A percentile compares a stretch with the other conserved stretches of the same genome.
Conservation (phyloP, 805 yeast genomes). For the Kregervanrija pseudodelftensis region DNA sequence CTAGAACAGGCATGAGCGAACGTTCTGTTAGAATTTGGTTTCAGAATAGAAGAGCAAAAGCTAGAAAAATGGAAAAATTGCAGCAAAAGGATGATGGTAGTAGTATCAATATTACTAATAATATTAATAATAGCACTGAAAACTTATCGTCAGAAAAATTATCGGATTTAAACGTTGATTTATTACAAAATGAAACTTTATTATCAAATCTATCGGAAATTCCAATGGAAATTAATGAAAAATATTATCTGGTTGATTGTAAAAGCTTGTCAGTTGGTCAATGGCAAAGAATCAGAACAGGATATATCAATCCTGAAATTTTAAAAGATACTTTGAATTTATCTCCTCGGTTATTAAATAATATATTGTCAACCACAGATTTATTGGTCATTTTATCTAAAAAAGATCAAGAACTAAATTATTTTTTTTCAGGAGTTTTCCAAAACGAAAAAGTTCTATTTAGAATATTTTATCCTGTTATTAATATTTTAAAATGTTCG, state of each 20-base stretch:
- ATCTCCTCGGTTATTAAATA: constrained; percentile 59
- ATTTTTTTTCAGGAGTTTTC: constrained; percentile 69
- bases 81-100: constrained; percentile 21
- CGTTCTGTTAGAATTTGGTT: constrained; percentile 91
- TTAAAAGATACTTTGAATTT: constrained; percentile 48
- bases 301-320: constrained; percentile 36
- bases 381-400: constrained; percentile 62
- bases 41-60: constrained; percentile 79
- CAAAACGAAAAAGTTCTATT: constrained; percentile 62
- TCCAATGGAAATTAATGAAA: constrained; percentile 54
- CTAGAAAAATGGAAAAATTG: constrained; percentile 53
- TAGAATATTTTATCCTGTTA: constrained; percentile 64
- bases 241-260: constrained; percentile 61
- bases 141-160: constrained; percentile 9
- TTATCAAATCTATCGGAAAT: constrained; percentile 16
- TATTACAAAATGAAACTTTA: constrained; percentile 8
- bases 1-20: constrained; percentile 73
- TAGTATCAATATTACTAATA: neutral
- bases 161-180: constrained; percentile 8
- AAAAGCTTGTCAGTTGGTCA: constrained; percentile 65
- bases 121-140: neutral
- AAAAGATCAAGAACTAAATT: constrained; percentile 65
- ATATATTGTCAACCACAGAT: constrained; percentile 62
- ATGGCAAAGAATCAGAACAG: constrained; percentile 74
- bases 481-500: constrained; percentile 52